Conservation (phyloP, 2,329 filamentous ascomycete species). For the Biscogniauxia marginata region DNA sequence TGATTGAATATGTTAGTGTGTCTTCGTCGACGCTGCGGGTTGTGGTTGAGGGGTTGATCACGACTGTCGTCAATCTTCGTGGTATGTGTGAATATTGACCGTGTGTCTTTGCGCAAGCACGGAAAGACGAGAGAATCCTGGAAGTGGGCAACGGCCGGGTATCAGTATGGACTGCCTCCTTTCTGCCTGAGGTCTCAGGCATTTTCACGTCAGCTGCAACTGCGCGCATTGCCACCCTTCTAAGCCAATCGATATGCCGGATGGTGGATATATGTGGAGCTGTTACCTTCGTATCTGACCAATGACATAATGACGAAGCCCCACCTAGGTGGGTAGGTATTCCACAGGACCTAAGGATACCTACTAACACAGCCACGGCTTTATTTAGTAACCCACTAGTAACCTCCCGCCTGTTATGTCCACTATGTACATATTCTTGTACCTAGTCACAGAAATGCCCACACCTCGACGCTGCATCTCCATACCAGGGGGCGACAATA, state of each 20-base stretch:
- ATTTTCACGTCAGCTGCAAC: background rate
- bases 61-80: too few species aligned
- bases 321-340: too few species aligned
- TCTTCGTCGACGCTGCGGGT: background rate
- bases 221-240: background rate
- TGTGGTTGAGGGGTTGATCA: background rate
- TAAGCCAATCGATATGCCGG: background rate
- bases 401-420: too few species aligned
- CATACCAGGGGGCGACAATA: too few species aligned
- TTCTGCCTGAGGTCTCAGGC: background rate
- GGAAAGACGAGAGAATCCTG: background rate
- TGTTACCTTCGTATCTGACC: background rate
- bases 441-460: too few species aligned
- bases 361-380: too few species aligned
- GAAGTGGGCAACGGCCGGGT: background rate
- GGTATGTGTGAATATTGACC: background rate
- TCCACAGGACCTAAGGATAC: too few species aligned
- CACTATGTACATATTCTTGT: too few species aligned
- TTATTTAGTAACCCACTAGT: too few species aligned
- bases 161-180: background rate
- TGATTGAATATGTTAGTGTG: slow-evolving; percentile 2
- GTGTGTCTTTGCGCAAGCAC: background rate
- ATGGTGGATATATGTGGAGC: background rate
- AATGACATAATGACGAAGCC: slow-evolving; percentile 9
- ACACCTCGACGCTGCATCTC: too few species aligned